Base-by-base conservation (phyloP, 805 yeast genomes). In the Kodamaea restingae region DNA sequence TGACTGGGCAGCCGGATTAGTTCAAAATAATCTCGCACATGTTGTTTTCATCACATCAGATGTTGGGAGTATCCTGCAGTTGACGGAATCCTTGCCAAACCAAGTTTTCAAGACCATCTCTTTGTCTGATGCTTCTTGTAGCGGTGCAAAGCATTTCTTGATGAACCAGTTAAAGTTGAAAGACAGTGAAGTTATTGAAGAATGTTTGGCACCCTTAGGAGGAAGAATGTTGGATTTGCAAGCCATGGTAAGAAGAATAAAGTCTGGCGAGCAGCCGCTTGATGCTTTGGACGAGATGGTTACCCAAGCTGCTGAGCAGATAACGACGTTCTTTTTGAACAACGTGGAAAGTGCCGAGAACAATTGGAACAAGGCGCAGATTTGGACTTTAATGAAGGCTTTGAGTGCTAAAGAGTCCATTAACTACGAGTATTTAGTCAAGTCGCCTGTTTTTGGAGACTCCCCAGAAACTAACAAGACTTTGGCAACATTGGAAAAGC, bases 191-290 rank as follows among this genome's bases (percentile, higher is more conserved):
- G 51, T 56, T n/a, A 67, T 88, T 17, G 81, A 77, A 17, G 60
- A 64, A 4, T 73, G 81, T 22, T 63, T 90, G 24, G 77, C 67
- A 18, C 95, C 95, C 9, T 63, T 93, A 18, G 98, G 98, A 15
- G 98, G 98, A 29, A 78, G 98, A 46, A 84, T 91, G 90, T 71
- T 88, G 32, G 98, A 93, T 58, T 69, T 93, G 37, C 96, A 93
- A 60, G 82, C 91, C 20, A 88, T 87, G 61, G 84, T 84, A 1
- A 76, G 98, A 55, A 82, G 98, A 37, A 76, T 93, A 12, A 80
- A 80, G 50, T 79, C 91, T 1, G 98, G 98, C 5, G 98, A 93
- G 56, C 56, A 76, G 6, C 95, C 96, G 2, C 51, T 63, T 7
- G 83, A 75, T 37, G 97, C 98, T 0, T 63, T 88, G 32, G 61